Base-by-base conservation (phyloP, 257 asterid genomes). In the Solanum pennellii region DNA sequence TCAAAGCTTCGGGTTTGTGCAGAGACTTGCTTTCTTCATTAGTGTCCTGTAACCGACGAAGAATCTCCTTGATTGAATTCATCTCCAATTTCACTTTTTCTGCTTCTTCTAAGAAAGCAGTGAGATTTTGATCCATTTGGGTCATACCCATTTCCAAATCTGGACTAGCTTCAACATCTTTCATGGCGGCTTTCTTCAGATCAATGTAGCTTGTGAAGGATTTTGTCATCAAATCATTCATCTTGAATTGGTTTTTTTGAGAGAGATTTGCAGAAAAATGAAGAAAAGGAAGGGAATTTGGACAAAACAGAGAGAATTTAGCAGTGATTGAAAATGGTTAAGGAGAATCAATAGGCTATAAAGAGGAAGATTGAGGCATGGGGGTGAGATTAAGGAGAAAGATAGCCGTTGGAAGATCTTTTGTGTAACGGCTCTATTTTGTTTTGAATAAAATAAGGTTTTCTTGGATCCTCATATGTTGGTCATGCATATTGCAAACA, bases 171-270 rank as follows among this genome's bases (percentile, higher is more conserved):
- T 90, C 93, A 3, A 88, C 89, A 41, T 96, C 99, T 90, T 92
- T 95, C 95, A 95, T 92, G 66, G 98, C 98, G 86, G 93, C 97
- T 83, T 94, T 95, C 91, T 94, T 96, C 14, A 96, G 93, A 90
- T 96, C 98, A 5, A 94, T 94, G n/a, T 96, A 96, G 95, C 94
- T 96, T 16, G 96, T 92, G 96, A 96, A 95, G 21, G 98, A 96
- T 87, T 96, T 96, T 27, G 98, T 96, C 98, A 96, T 95, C 84
- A 96, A 84, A 89, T 95, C 98, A 87, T 96, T 95, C 99, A 96
- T 96, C 87, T 92, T 94, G 44, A 79, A 49, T 52, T 31, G 31
- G 1, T 9, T 45, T 56, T 9, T 21, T n/a, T 12, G 1, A 60
- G 71, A 62, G 71, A 62, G 25, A 56, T 31, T 18, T 56, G 59